Conservation (phyloP, 169 alveolate genomes). For the Neospora caninum region DNA sequence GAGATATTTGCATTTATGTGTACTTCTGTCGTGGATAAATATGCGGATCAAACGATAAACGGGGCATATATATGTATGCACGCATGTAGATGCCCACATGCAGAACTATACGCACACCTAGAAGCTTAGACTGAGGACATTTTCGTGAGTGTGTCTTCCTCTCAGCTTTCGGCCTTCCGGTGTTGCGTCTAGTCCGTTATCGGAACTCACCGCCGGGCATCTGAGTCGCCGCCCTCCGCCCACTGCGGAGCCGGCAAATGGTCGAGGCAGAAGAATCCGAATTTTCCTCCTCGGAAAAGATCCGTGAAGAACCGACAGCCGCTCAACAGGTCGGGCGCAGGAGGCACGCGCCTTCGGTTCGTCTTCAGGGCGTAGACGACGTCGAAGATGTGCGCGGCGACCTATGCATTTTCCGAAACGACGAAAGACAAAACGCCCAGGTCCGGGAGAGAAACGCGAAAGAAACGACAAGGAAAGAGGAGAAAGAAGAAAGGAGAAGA, state of each 20-base stretch:
- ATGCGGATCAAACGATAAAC: too few species aligned
- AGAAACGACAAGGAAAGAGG: too few species aligned
- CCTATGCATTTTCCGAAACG: background rate
- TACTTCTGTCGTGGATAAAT: too few species aligned
- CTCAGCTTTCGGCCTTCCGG: too few species aligned
- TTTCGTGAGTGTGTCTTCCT: too few species aligned
- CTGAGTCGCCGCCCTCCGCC: background rate
- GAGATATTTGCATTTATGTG: background rate
- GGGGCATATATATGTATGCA: too few species aligned
- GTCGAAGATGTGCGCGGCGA: slow-evolving; percentile 30
- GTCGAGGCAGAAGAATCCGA: slow-evolving; percentile 46
- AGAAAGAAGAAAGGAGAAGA: background rate
- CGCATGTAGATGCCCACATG: too few species aligned
- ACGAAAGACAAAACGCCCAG: background rate
- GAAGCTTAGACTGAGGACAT: too few species aligned
- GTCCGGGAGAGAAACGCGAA: background rate
- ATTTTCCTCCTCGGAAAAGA: slow-evolving; percentile 37
- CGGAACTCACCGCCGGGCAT: background rate
- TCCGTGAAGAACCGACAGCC: slow-evolving; percentile 51
- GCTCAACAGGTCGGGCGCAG: slow-evolving; percentile 9
- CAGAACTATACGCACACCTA: too few species aligned
- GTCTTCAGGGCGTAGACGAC: background rate
- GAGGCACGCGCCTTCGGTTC: slow-evolving; percentile 24
- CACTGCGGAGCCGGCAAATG: background rate
- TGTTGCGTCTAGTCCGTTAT: too few species aligned